phyloP scores from a whole-genome alignment of 2,329 filamentous ascomycete genomes.

The Aspergillus brasiliensis region DNA sequence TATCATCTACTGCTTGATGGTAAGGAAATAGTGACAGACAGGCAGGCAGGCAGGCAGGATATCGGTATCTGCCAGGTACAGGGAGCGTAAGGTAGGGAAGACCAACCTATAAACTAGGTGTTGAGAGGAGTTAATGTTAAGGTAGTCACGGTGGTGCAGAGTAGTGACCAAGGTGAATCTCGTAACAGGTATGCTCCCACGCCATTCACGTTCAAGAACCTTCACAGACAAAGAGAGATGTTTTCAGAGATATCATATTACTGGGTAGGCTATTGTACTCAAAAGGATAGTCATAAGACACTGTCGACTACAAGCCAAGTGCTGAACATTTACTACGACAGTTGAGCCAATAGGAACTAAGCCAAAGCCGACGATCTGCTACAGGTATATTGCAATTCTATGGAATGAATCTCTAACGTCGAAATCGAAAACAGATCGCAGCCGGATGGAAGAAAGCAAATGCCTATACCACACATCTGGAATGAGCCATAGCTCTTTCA shows the following conservation, averaged over 20 bases:
- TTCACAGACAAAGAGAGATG: not conserved
- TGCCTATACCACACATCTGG: not conserved
- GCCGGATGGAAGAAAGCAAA: not conserved
- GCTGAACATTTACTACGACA: not conserved
- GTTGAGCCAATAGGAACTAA: not conserved
- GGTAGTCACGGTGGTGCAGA: too few species aligned
- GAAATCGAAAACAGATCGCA: not conserved
- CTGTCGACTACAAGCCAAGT: not conserved
- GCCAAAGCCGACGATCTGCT: not conserved
- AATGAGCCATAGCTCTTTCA: not conserved
- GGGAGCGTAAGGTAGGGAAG: too few species aligned
- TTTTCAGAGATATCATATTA: not conserved
- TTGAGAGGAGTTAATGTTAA: too few species aligned
- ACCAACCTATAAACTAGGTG: too few species aligned
- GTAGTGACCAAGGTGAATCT: too few species aligned
- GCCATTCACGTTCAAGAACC: too few species aligned
- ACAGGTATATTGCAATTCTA: constrained; percentile 3
- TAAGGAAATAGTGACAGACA: too few species aligned
- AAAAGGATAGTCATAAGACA: not conserved
- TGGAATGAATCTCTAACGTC: not conserved
- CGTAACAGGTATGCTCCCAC: too few species aligned
- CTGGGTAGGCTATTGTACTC: not conserved
- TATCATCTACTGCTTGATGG: too few species aligned
- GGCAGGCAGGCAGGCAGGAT: too few species aligned
- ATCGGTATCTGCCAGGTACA: too few species aligned